phyloP scores from a whole-genome alignment of 2,329 filamentous ascomycete species.

The Penicillium sp. region DNA sequence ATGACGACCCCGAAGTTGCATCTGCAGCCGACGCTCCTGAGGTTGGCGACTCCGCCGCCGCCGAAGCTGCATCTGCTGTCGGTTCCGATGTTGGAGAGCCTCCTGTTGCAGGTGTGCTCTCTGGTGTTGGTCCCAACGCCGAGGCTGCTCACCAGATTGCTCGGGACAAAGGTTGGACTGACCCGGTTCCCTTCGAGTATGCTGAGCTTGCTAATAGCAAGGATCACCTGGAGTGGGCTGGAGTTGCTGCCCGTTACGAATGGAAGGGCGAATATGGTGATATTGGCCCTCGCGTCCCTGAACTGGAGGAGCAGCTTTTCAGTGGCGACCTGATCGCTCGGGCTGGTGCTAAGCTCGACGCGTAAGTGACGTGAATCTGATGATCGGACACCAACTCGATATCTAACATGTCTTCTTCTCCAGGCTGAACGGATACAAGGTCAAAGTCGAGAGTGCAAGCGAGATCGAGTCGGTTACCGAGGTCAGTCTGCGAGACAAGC shows the following conservation, averaged over 20 bases:
- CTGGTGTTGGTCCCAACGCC: slow-evolving; percentile 8
- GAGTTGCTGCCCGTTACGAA: slow-evolving; percentile 62
- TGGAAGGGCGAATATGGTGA: slow-evolving; percentile 83
- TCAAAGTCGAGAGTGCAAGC: slow-evolving; percentile 10
- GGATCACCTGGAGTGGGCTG: slow-evolving; percentile 41
- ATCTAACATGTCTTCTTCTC: background rate
- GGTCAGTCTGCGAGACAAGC: slow-evolving; percentile 5
- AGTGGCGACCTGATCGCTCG: slow-evolving; percentile 44
- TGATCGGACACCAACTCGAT: background rate
- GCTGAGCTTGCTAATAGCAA: slow-evolving; percentile 20
- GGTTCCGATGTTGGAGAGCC: background rate
- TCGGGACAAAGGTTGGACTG: slow-evolving; percentile 34
- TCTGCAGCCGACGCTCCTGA: background rate
- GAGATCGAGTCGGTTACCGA: slow-evolving; percentile 4
- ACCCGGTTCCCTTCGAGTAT: slow-evolving; percentile 34
- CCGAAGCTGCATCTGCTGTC: background rate
- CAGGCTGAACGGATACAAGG: slow-evolving; percentile 10
- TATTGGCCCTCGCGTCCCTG: slow-evolving; percentile 60
- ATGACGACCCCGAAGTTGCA: background rate
- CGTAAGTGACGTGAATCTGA: slow-evolving; percentile 38
- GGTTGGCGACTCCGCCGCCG: background rate
- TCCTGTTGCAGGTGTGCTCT: background rate
- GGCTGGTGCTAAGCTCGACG: slow-evolving; percentile 56
- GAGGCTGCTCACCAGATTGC: slow-evolving; percentile 20
- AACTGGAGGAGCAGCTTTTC: slow-evolving; percentile 70